phyloP scores from a whole-genome alignment of 495 filamentous ascomycete species.

The Stereocaulon alpinum region DNA sequence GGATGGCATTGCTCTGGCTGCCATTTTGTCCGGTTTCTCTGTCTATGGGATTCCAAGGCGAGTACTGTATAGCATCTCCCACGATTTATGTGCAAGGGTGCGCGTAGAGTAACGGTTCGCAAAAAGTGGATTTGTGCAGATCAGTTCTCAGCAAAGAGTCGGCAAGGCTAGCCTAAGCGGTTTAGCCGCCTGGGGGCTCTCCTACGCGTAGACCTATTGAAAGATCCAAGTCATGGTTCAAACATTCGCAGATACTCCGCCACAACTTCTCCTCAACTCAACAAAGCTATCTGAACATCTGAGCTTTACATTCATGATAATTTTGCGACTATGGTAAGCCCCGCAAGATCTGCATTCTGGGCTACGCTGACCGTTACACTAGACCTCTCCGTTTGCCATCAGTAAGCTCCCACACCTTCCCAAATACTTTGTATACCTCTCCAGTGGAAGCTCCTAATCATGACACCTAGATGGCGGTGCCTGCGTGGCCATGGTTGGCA shows the following conservation, averaged over 20 bases:
- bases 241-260: background rate
- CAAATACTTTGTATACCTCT: background rate
- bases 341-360: background rate
- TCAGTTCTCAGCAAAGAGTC: background rate
- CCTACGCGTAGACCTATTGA: conserved; percentile 10
- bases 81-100: too few relatives aligned
- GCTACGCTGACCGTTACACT: conserved; percentile 8
- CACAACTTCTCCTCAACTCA: background rate
- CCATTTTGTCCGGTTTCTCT: conserved; percentile 25
- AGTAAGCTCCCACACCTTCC: conserved; percentile 43
- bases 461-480: conserved; percentile 70
- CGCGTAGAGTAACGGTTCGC: too few relatives aligned
- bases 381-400: conserved; percentile 81
- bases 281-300: background rate
- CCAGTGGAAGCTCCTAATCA: conserved; percentile 23
- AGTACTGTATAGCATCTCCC: background rate
- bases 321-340: conserved; percentile 13
- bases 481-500: conserved; percentile 96
- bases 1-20: conserved; percentile 30
- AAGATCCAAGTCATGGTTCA: background rate
- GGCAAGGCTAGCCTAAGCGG: background rate
- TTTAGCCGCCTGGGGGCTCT: background rate
- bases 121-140: too few relatives aligned
- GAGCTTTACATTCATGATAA: background rate
- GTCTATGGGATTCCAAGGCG: background rate